Evolutionary conservation across 306 rosid species (phyloP).

Genomic region (Arachis hypogaea): DNA sequence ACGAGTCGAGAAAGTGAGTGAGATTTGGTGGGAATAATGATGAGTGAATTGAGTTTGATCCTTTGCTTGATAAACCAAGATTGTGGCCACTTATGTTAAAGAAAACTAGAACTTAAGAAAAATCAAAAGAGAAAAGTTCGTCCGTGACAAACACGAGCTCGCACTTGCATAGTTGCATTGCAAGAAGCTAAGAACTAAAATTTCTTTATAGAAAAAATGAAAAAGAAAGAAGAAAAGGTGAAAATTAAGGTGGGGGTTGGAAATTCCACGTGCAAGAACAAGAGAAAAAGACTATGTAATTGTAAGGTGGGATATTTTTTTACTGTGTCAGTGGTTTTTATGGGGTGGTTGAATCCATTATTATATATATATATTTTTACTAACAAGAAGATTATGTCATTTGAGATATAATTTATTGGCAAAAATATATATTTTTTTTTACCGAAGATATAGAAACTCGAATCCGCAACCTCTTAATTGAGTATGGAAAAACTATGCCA

Average conservation of each 20-base stretch:
- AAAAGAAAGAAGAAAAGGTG: neutral
- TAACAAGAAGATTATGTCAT: no score
- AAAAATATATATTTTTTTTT: no score
- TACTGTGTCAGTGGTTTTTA: neutral
- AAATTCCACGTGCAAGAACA: slow-evolving; percentile 33
- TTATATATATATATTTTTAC: no score
- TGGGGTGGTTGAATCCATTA: neutral
- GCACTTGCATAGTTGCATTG: slow-evolving; percentile 4
- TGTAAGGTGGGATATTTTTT: neutral
- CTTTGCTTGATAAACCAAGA: slow-evolving; percentile 54
- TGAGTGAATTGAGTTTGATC: slow-evolving; percentile 42
- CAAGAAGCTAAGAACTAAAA: neutral
- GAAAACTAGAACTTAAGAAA: neutral
- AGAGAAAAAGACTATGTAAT: slow-evolving; percentile 27
- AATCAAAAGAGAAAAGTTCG: neutral
- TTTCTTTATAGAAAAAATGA: neutral
- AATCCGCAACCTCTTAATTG: no score
- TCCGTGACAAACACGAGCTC: slow-evolving; percentile 34
- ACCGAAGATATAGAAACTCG: no score
- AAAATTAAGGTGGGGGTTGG: slow-evolving; percentile 45
- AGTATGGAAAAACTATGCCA: no score
- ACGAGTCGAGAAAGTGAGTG: slow-evolving; percentile 17
- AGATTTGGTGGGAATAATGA: slow-evolving; percentile 32
- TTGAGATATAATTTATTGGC: no score
- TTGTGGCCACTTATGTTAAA: slow-evolving; percentile 12